phyloP scores from a whole-genome alignment of 257 asterid genomes.

The Nicotiana benthamiana region DNA sequence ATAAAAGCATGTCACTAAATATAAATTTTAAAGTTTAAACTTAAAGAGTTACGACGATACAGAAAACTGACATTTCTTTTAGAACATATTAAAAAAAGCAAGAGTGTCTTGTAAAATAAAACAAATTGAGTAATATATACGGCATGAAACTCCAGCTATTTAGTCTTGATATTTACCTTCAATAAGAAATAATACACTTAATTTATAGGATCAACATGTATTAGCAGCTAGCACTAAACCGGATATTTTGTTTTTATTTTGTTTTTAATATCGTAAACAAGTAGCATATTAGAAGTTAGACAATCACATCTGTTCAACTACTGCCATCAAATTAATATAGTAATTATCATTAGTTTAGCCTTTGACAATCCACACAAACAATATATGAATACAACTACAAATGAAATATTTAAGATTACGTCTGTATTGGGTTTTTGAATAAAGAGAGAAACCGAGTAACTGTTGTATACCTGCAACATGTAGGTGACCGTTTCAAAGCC shows the following conservation, averaged over 20 bases:
- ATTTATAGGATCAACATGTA: not conserved
- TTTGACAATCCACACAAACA: conserved; percentile 1
- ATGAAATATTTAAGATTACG: not conserved
- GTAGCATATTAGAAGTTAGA: not conserved
- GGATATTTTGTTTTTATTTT: not conserved
- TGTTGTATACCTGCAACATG: conserved; percentile 63
- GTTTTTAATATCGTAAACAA: not conserved
- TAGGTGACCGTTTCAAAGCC: conserved; percentile 97
- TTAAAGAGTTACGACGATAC: no score
- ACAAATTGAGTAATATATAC: not conserved
- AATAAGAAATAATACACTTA: not conserved
- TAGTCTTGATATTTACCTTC: not conserved
- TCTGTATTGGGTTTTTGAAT: not conserved
- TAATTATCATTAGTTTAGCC: not conserved
- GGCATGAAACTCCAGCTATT: not conserved
- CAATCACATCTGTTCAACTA: conserved; percentile 14
- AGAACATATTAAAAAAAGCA: no score
- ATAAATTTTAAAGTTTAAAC: no score
- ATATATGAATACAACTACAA: not conserved
- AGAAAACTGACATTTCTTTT: no score
- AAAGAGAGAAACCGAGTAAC: not conserved
- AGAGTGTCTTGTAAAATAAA: not conserved
- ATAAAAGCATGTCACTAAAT: no score
- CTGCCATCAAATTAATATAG: not conserved
- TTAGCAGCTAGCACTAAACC: not conserved